phyloP scores from a whole-genome alignment of 352 stramenopile genomes.

The Phytophthora europaea region DNA sequence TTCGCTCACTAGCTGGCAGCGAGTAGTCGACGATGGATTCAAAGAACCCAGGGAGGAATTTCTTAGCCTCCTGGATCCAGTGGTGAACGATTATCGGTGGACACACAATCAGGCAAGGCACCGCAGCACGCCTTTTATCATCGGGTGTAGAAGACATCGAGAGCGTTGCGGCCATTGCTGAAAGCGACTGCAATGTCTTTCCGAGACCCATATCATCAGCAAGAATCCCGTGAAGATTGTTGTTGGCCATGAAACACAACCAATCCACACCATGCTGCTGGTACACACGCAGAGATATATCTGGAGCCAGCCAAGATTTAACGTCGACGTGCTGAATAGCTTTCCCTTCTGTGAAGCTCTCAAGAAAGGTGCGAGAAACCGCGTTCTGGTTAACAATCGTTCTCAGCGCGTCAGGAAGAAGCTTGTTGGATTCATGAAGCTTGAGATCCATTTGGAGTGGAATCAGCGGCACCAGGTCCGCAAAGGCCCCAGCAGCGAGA shows the following conservation, averaged over 20 bases:
- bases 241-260: constrained; percentile 74
- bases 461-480: constrained; percentile 74
- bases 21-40: constrained; percentile 84
- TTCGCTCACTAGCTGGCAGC: constrained; percentile 56
- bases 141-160: constrained; percentile 2
- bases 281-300: constrained; percentile 65
- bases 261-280: constrained; percentile 86
- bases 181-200: constrained; percentile 97
- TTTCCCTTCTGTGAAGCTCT: constrained; percentile 69
- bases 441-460: constrained; percentile 81
- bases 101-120: constrained; percentile 91
- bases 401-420: constrained; percentile 22
- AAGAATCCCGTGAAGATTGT: constrained; percentile 84
- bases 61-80: constrained; percentile 93
- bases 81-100: constrained; percentile 96
- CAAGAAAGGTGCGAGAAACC: constrained; percentile 73
- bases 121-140: not conserved
- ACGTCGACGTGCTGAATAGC: constrained; percentile 58
- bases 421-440: constrained; percentile 8
- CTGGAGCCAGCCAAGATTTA: constrained; percentile 34
- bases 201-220: constrained; percentile 93
- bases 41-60: constrained; percentile 83
- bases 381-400: constrained; percentile 58
- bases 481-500: constrained; percentile 72
- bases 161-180: constrained; percentile 84